A percentile compares a stretch with the other conserved stretches of the same genome.
Evolutionary conservation across 2,329 filamentous ascomycete genomes (phyloP).

Genomic region (Claviceps pusilla): DNA sequence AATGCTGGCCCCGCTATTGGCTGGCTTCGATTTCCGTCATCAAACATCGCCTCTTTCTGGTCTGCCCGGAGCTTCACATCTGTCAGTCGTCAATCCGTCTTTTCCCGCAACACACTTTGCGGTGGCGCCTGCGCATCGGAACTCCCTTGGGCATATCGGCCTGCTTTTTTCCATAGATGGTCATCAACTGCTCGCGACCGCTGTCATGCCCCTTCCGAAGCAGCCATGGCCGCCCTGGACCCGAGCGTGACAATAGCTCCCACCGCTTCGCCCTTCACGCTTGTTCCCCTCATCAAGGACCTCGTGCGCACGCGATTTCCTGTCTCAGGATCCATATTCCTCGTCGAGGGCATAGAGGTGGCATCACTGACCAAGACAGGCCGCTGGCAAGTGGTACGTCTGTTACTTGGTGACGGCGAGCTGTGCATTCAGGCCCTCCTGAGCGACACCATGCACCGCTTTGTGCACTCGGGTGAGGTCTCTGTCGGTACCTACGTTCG

Average conservation of each 20-base stretch:
- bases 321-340: constrained; percentile 31
- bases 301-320: constrained; percentile 34
- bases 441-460: constrained; percentile 28
- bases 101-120: not conserved
- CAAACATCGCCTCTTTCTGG: not conserved
- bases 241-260: constrained; percentile 13
- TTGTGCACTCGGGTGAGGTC: constrained; percentile 31
- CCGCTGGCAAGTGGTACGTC: constrained; percentile 29
- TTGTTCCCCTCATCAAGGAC: constrained; percentile 29
- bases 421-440: constrained; percentile 40
- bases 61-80: not conserved
- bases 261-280: constrained; percentile 12
- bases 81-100: not conserved
- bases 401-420: constrained; percentile 38
- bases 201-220: not conserved
- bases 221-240: constrained; percentile 6
- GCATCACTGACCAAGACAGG: constrained; percentile 19
- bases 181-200: not conserved
- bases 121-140: not conserved
- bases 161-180: no score
- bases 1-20: not conserved
- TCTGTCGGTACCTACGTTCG: constrained; percentile 33
- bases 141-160: no score
- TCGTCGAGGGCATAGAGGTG: constrained; percentile 31
- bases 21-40: not conserved